A percentile compares a stretch with the other conserved stretches of the same genome.
These are phyloP conservation scores for Ophiosphaerella narmari DNA, from an alignment of 2,329 filamentous ascomycete genomes.

Conservation along the genomic window DNA sequence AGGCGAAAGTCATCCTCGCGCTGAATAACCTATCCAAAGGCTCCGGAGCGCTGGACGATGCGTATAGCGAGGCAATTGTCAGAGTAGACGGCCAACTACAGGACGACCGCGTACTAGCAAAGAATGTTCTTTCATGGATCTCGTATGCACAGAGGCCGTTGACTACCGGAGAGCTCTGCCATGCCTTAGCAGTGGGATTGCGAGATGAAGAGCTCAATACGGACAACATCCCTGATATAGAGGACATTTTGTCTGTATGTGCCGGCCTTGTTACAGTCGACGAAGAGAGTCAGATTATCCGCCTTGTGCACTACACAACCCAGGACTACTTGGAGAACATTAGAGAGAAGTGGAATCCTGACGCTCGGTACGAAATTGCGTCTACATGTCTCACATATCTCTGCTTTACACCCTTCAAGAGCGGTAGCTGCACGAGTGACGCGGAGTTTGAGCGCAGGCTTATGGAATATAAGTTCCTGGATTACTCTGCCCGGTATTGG, in stretches of 20 bases:
- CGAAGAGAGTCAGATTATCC: neutral
- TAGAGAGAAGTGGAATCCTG: conserved; percentile 23
- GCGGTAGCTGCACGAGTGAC: conserved; percentile 9
- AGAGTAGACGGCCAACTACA: conserved; percentile 47
- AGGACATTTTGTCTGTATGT: conserved; percentile 22
- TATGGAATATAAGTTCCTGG: conserved; percentile 21
- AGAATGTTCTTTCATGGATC: conserved; percentile 20
- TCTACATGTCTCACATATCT: conserved; percentile 35
- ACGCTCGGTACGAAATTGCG: conserved; percentile 28
- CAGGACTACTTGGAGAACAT: conserved; percentile 3
- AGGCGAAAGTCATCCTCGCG: neutral
- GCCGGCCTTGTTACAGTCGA: conserved; percentile 22
- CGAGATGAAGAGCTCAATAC: conserved; percentile 10
- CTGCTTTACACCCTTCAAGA: conserved; percentile 27
- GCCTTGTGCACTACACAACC: conserved; percentile 12
- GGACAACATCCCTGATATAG: conserved; percentile 11
- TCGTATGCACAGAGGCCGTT: conserved; percentile 16
- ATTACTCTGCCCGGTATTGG: conserved; percentile 36
- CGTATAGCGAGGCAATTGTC: conserved; percentile 11
- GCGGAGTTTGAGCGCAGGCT: conserved; percentile 19
- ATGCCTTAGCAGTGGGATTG: conserved; percentile 14
- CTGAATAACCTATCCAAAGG: neutral
- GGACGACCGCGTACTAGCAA: conserved; percentile 44
- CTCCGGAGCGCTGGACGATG: conserved; percentile 4
- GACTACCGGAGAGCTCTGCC: conserved; percentile 14